Base-by-base conservation (phyloP, 352 stramenopile genomes). In the Elongisporangium anandrum region DNA sequence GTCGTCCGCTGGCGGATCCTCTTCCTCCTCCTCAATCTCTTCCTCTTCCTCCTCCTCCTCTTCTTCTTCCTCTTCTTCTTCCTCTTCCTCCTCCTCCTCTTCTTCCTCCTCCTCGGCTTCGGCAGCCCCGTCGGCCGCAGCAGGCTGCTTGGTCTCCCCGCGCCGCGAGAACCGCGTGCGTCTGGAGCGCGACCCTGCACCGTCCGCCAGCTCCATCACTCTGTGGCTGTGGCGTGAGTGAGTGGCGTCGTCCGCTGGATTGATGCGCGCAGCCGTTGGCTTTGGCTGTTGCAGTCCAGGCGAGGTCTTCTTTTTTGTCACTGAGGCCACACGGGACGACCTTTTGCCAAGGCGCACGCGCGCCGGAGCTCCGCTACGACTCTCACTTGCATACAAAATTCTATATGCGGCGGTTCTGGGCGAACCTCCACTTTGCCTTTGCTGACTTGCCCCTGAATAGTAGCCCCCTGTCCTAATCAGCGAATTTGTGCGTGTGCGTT, bases 1-100 rank as follows among this genome's bases (percentile, higher is more conserved):
- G 29, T 41, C 29, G 29, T 41, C 29, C 29, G 9, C 29, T 41
- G 29, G 41, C 24, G 19, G 41, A 3, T 59, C 54, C 26, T 63
- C 51, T 2, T 79, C 69, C 12, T 81, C 75, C 24, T 82, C 75
- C 1, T 75, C 81, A 12, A 81, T 72, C 16, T 77, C 79, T 7
- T 70, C 66, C 3, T 74, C 73, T 23, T 76, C 75, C 0, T 68
- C 66, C 8, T 67, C 66, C 0, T 64, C 59, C 12, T 58, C 57
- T 12, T 81, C 69, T 24, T 85, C 80, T 22, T 88, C 80, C 1
- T 82, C 78, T 19, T 81, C 75, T 9, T 81, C 73, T 38, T 82
- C 76, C 13, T 77, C 68, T 12, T 81, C 70, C 20, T 81, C 75
- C 17, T 87, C 73, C 38, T 81, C 81, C 22, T 85, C 79, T 10